Evolutionary conservation across 1,139 yeast genomes (phyloP).

Genomic region (Sugiyamaella japonica): DNA sequence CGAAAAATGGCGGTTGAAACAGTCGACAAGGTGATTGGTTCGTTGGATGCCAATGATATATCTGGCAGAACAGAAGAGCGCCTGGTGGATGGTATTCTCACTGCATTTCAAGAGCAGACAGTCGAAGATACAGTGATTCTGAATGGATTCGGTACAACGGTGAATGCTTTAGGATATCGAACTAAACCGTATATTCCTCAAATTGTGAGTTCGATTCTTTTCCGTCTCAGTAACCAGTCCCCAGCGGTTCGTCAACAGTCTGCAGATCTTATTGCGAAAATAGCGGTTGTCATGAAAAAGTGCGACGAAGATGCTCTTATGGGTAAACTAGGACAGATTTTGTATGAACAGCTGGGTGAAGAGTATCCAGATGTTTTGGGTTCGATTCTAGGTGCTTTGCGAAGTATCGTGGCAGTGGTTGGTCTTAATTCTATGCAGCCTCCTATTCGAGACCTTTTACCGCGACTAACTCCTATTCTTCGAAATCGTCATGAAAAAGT

Average conservation of each 20-base stretch:
- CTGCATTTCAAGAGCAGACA: slow-evolving; percentile 80
- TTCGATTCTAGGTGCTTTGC: slow-evolving; percentile 72
- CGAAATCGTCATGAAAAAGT: slow-evolving; percentile 90
- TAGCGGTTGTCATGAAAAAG: slow-evolving; percentile 65
- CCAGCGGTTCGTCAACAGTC: slow-evolving; percentile 83
- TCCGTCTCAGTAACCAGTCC: slow-evolving; percentile 69
- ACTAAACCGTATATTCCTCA: slow-evolving; percentile 74
- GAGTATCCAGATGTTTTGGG: slow-evolving; percentile 94
- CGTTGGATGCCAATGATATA: slow-evolving; percentile 53
- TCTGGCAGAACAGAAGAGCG: slow-evolving; percentile 62
- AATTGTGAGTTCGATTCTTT: slow-evolving; percentile 70
- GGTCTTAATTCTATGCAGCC: slow-evolving; percentile 71
- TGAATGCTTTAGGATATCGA: slow-evolving; percentile 66
- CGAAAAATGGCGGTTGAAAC: slow-evolving; percentile 80
- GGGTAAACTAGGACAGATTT: slow-evolving; percentile 67
- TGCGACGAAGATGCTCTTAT: slow-evolving; percentile 68
- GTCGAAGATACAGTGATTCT: slow-evolving; percentile 55
- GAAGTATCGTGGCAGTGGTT: slow-evolving; percentile 51
- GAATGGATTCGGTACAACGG: slow-evolving; percentile 64
- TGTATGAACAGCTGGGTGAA: slow-evolving; percentile 93
- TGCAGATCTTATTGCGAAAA: slow-evolving; percentile 68
- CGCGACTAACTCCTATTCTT: slow-evolving; percentile 87
- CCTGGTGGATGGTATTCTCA: slow-evolving; percentile 78
- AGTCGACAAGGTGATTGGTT: slow-evolving; percentile 49
- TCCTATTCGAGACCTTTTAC: slow-evolving; percentile 77